Percentiles rank a stretch among this genome's conserved stretches.
Conservation (phyloP, 345 rosid species). For the Linum trigynum region DNA sequence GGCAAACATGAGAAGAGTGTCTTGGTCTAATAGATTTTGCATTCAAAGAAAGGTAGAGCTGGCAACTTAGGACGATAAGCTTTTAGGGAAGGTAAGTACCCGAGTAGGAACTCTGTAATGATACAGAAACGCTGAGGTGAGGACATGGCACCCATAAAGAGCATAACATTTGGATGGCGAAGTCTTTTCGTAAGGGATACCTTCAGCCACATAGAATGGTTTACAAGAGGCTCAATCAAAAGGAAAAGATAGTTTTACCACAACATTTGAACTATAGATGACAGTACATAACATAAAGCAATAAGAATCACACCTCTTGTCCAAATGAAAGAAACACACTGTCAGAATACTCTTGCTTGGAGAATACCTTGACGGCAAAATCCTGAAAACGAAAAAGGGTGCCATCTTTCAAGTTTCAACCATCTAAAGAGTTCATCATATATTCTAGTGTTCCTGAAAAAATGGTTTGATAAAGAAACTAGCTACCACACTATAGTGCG, state of each 20-base stretch:
- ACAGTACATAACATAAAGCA: neutral
- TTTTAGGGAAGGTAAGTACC: constrained; percentile 37
- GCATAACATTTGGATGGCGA: constrained; percentile 86
- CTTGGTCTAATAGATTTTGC: constrained; percentile 3
- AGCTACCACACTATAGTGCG: neutral
- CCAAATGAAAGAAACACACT: constrained; percentile 65
- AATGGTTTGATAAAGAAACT: neutral
- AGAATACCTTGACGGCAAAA: constrained; percentile 93
- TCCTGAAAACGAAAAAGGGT: constrained; percentile 49
- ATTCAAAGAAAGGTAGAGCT: neutral
- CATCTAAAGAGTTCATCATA: constrained; percentile 7
- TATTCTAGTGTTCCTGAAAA: neutral
- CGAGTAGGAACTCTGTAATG: constrained; percentile 97
- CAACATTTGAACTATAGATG: neutral
- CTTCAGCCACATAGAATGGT: constrained; percentile 30
- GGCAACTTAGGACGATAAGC: constrained; percentile 1
- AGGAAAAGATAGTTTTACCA: neutral
- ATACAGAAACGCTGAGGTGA: constrained; percentile 89
- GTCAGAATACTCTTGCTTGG: constrained; percentile 88
- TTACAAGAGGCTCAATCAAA: neutral
- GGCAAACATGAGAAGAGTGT: constrained; percentile 10
- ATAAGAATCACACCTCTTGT: constrained; percentile 59
- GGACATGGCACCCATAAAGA: constrained; percentile 96
- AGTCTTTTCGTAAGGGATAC: constrained; percentile 90
- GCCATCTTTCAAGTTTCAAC: constrained; percentile 5